A percentile compares a stretch with the other conserved stretches of the same genome.
Conservation (phyloP, 352 stramenopile genomes). For the Thalassiosira sp. region DNA sequence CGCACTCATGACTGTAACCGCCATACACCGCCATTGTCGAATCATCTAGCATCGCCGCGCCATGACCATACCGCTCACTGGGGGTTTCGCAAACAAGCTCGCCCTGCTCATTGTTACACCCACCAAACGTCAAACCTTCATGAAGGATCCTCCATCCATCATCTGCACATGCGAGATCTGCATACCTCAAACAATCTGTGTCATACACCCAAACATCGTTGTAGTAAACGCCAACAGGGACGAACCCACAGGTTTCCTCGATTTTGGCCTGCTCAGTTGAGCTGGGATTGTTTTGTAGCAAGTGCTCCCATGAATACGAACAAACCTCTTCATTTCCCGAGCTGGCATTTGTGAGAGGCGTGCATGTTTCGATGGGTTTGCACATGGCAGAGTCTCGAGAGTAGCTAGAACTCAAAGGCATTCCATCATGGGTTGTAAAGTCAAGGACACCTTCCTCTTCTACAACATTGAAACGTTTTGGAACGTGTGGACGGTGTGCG, state of each 20-base stretch:
- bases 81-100: conserved; percentile 83
- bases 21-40: conserved; percentile 91
- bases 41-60: conserved; percentile 88
- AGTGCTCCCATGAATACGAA: conserved; percentile 60
- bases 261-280: conserved; percentile 50
- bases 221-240: conserved; percentile 89
- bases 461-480: conserved; percentile 76
- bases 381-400: conserved; percentile 42
- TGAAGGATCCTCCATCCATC: conserved; percentile 88
- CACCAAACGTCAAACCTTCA: conserved; percentile 87
- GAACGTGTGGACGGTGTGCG: conserved; percentile 86
- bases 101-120: conserved; percentile 88
- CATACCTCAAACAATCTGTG: conserved; percentile 86
- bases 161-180: conserved; percentile 85
- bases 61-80: conserved; percentile 55
- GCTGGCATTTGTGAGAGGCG: conserved; percentile 42
- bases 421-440: conserved; percentile 57
- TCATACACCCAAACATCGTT: conserved; percentile 97
- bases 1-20: conserved; percentile 90
- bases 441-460: conserved; percentile 59
- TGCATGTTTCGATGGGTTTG: conserved; percentile 58
- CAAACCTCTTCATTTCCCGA: conserved; percentile 58
- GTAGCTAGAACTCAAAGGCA: conserved; percentile 51
- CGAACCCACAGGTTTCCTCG: conserved; percentile 64
- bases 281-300: conserved; percentile 34